Evolutionary conservation across 345 rosid species (phyloP), one percentile per base, ranked within the genome.

Genomic region (Corchorus capsularis): DNA sequence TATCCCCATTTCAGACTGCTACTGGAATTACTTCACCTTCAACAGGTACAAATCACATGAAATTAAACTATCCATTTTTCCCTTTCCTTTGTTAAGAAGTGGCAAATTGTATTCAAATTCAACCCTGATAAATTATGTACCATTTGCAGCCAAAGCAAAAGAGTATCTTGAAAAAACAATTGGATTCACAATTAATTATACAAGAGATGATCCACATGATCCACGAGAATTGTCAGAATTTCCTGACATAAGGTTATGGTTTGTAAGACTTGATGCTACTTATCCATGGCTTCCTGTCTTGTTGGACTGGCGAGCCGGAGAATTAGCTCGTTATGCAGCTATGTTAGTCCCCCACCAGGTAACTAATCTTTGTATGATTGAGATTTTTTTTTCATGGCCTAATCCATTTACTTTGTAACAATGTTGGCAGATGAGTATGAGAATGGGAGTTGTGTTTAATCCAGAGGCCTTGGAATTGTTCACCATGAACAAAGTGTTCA

Each of bases 341-440:
- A 89, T 91, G 92, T 75, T 95, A 35, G 96, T 95, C 66, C 98
- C 95, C 47, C 98, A 93, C 80, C 95, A 94, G 91, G 91, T 91
- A 83, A 63, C 3, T 3, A 1, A 39, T 2, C 0, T 6, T n/a
- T 22, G 35, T 14, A n/a, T 41, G 69, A 64, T 12, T 4, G 17
- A 34, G 11, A 72, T 12, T 32, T 52, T 27, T 27, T 53, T 37
- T 32, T 7, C 13, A 4, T 43, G 52, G 8, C 47, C 43, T 56
- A 12, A 41, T 11, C 4, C n/a, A 37, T 45, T 37, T 34, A 3
- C 35, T 17, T 39, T n/a, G 17, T 9, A 27, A n/a, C n/a, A 6
- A 20, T 63, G 63, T 54, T 80, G 73, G 76, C 92, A 91, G 94
- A 92, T 93, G 96, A 93, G 92, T 73, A 76, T 87, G 89, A 88